A percentile compares a stretch with the other conserved stretches of the same genome.
Conservation (phyloP, 495 filamentous ascomycete genomes). For the Patellaria atrata region DNA sequence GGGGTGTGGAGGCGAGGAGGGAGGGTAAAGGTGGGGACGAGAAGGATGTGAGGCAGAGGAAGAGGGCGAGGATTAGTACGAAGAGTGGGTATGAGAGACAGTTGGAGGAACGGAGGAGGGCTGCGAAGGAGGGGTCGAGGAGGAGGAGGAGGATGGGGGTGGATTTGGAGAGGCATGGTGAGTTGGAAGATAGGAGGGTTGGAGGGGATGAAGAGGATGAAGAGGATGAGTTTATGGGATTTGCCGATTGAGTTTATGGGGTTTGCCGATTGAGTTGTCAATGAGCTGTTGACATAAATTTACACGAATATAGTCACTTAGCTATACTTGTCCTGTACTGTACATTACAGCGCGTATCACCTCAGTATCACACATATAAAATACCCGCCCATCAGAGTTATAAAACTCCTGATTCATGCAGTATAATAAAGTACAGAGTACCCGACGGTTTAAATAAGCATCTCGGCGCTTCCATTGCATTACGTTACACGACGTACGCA, state of each 20-base stretch:
- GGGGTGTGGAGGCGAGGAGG: conserved; percentile 66
- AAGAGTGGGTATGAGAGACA: conserved; percentile 81
- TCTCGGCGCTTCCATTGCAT: too few relatives aligned
- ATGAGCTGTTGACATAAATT: too few relatives aligned
- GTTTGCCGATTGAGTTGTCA: too few relatives aligned
- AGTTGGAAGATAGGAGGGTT: background rate
- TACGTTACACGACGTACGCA: too few relatives aligned
- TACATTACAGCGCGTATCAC: too few relatives aligned
- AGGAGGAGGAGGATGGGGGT: conserved; percentile 40
- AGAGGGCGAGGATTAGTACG: conserved; percentile 58
- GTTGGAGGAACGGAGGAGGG: conserved; percentile 59
- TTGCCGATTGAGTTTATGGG: conserved; percentile 39
- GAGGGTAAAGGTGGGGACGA: conserved; percentile 25
- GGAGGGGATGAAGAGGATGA: conserved; percentile 25
- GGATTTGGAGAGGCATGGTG: conserved; percentile 25
- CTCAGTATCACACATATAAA: too few relatives aligned
- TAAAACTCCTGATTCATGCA: too few relatives aligned
- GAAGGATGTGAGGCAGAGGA: conserved; percentile 31
- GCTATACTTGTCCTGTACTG: too few relatives aligned
- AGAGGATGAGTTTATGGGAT: conserved; percentile 48
- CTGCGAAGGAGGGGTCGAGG: conserved; percentile 59
- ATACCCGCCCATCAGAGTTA: too few relatives aligned
- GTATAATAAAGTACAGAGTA: too few relatives aligned
- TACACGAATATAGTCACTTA: too few relatives aligned
- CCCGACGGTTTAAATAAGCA: too few relatives aligned